Evolutionary conservation across 2,329 filamentous ascomycete genomes (phyloP).

Genomic region (Fusarium sp.): DNA sequence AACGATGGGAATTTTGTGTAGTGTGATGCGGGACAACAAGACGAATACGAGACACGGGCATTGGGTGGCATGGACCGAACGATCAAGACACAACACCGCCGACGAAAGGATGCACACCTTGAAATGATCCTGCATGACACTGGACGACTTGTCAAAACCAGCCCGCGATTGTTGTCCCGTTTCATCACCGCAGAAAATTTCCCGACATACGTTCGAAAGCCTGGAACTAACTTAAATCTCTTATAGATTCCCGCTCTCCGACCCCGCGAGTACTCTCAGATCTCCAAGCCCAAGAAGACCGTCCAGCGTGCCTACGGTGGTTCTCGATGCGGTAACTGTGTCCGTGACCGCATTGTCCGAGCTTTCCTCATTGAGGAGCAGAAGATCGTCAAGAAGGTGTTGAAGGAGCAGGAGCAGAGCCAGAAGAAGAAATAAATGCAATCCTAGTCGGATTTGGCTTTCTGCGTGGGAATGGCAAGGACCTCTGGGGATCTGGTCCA

Average conservation of each 20-base stretch:
- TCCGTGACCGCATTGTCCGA: conserved; percentile 96
- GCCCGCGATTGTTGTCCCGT: conserved; percentile 3
- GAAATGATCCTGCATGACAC: neutral
- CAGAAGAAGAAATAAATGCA: conserved; percentile 75
- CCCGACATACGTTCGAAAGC: neutral
- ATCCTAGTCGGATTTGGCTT: conserved; percentile 51
- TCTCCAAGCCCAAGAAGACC: conserved; percentile 99
- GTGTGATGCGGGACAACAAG: conserved; percentile 28
- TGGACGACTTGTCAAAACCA: neutral
- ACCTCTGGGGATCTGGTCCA: conserved; percentile 57
- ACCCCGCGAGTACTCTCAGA: conserved; percentile 95
- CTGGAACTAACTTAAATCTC: conserved; percentile 30
- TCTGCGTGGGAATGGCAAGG: conserved; percentile 51
- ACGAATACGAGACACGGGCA: conserved; percentile 17
- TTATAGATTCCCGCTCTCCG: conserved; percentile 90
- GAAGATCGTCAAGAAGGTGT: conserved; percentile 99
- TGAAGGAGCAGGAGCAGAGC: conserved; percentile 93
- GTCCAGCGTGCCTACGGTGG: conserved; percentile 98
- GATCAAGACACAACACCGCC: neutral
- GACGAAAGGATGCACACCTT: neutral
- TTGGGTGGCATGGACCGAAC: conserved; percentile 6
- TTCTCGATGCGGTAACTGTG: conserved; percentile 98
- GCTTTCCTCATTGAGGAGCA: conserved; percentile 99
- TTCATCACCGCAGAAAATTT: conserved; percentile 18
- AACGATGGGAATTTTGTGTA: conserved; percentile 23